These are phyloP conservation scores for Gonapodya prolifera DNA, from an alignment of 192 early-diverging fungal genomes.

Conservation along the genomic window DNA sequence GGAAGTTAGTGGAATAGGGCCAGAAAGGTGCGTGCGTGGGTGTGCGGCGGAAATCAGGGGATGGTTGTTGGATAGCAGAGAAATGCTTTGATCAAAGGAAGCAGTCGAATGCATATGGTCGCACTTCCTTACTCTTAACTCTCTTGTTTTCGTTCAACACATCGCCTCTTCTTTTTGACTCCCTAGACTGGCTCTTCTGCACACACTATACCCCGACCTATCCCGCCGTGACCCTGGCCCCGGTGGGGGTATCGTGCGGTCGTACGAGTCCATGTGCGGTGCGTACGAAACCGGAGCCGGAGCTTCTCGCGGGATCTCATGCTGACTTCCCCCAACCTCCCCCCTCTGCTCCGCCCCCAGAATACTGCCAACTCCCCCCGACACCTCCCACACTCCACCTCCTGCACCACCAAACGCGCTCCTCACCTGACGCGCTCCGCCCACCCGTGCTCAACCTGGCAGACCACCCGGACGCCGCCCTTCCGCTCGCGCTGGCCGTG, in stretches of 20 bases:
- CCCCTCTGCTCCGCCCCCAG: background rate
- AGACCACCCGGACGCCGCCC: background rate
- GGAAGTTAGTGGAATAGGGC: background rate
- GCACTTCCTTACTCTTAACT: no score
- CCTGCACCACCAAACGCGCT: background rate
- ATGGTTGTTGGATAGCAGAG: no score
- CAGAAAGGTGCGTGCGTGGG: background rate
- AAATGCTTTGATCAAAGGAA: no score
- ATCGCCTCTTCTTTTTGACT: background rate
- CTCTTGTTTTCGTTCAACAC: background rate
- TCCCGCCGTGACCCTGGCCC: background rate
- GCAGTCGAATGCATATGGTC: no score
- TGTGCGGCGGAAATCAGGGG: background rate
- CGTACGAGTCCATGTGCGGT: background rate
- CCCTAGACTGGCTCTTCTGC: background rate
- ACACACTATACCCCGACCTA: background rate
- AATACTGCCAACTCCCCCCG: background rate
- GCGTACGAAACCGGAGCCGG: no score
- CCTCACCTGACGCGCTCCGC: background rate
- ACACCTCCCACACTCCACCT: background rate
- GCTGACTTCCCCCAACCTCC: background rate
- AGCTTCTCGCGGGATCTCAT: no score
- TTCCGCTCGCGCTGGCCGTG: background rate
- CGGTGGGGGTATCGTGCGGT: background rate
- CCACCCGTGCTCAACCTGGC: background rate